phyloP scores from a whole-genome alignment of 441 rosid genomes.

The Mallotus repandus region DNA sequence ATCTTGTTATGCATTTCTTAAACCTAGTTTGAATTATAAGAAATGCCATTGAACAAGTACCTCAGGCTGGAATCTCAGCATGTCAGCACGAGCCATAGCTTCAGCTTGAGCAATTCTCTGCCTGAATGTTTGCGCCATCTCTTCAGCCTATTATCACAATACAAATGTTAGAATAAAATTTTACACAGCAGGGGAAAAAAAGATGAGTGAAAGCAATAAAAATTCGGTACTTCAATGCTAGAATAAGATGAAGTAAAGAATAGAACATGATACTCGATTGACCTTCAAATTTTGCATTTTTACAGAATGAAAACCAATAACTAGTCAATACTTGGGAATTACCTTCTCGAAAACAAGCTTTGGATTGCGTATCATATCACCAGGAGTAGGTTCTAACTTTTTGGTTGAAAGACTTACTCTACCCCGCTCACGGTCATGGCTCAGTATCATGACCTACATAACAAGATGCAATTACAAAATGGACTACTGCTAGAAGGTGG shows the following conservation, averaged over 20 bases:
- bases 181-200: background rate
- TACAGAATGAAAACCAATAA: background rate
- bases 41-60: constrained; percentile 29
- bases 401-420: constrained; percentile 97
- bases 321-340: constrained; percentile 6
- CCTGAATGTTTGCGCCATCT: constrained; percentile 98
- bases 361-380: constrained; percentile 98
- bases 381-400: constrained; percentile 97
- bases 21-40: background rate
- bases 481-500: background rate
- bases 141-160: constrained; percentile 70
- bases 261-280: background rate
- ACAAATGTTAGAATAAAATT: background rate
- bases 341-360: constrained; percentile 99
- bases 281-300: too few species aligned
- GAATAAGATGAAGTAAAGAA: constrained; percentile 1
- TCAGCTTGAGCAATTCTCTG: constrained; percentile 98
- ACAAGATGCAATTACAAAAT: background rate
- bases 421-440: constrained; percentile 98
- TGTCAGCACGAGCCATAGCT: constrained; percentile 99
- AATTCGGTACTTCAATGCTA: background rate
- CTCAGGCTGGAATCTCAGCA: constrained; percentile 98
- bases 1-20: background rate
- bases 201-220: background rate
- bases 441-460: constrained; percentile 84